Evolutionary conservation across 2,329 filamentous ascomycete species (phyloP), one percentile per base, ranked within the genome.

Genomic region (Verticillium klebahnii): DNA sequence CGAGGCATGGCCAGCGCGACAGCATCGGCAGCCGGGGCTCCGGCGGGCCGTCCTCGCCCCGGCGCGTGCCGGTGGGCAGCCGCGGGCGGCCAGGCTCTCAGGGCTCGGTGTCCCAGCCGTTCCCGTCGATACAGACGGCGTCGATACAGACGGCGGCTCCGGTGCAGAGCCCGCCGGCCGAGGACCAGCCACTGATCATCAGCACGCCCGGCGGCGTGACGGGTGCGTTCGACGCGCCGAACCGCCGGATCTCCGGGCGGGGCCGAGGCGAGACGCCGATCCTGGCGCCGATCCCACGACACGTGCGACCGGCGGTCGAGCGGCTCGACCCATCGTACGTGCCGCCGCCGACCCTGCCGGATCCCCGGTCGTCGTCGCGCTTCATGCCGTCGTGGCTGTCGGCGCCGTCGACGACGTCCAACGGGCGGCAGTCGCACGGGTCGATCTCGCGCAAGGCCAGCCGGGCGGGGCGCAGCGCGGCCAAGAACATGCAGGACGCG

Each of bases 401-500:
- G 7, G 67, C 75, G 3, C 70, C 74, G 2, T 74, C 77, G 7
- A 65, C 71, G 5, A 65, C 72, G 0, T 68, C 74, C 17, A 69
- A 55, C 59, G 71, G 69, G 65, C 74, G 78, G 58, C 73, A 76
- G 61, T 66, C 77, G 63, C 75, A 75, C 54, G 71, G 77, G 0
- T 78, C 77, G 52, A 71, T 85, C 6, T 78, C 71, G 61, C 75
- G 83, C 37, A 78, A 77, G 31, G 77, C 77, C 40, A 87, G 84
- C 67, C 80, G 85, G 50, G 85, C 85, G 1, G 83, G 85, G 69
- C 77, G 84, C 32, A 86, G 85, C 61, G 85, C 85, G 6, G 80
- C 84, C 11, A 87, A 84, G 73, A 89, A 88, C 66, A 84, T 88
- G 32, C 78, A 82, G 19, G 85, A 88, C 64, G 85, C 85, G 1